Percentiles rank a stretch among this genome's conserved stretches.
These are phyloP conservation scores for Dictyophora rubrovolvata DNA, from an alignment of 768 basidiomycete species.

Conservation along the genomic window DNA sequence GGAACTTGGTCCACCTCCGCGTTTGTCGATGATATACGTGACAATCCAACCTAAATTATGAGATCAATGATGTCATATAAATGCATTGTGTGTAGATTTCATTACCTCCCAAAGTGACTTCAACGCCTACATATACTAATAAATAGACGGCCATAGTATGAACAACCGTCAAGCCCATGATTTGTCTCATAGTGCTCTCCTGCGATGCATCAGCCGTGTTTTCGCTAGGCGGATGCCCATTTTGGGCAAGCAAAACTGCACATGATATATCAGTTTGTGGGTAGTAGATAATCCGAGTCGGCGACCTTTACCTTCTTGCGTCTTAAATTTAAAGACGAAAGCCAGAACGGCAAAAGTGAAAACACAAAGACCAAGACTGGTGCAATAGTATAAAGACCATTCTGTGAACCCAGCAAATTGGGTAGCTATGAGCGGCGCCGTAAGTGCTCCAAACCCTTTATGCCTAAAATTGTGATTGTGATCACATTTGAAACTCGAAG, in stretches of 20 bases:
- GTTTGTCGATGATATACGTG: conserved; percentile 35
- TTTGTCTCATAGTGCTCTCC: conserved; percentile 26
- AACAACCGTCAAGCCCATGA: conserved; percentile 41
- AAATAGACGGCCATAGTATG: conserved; percentile 56
- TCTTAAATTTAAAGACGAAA: neutral
- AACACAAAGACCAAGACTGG: conserved; percentile 29
- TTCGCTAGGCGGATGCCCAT: neutral
- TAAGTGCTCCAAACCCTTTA: conserved; percentile 37
- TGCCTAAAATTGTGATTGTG: neutral
- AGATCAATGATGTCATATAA: neutral
- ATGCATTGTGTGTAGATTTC: neutral
- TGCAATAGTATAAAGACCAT: conserved; percentile 37
- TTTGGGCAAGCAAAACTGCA: neutral
- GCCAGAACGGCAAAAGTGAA: conserved; percentile 6
- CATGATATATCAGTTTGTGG: neutral
- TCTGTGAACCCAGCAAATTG: conserved; percentile 32
- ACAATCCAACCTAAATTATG: conserved; percentile 39
- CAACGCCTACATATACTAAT: conserved; percentile 60
- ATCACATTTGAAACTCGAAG: no score
- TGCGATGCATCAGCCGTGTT: neutral
- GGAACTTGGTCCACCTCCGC: conserved; percentile 35
- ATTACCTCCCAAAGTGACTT: conserved; percentile 43
- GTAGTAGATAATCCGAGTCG: neutral
- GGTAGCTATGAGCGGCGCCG: conserved; percentile 44
- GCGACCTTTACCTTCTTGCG: neutral